Evolutionary conservation across 305 asterid genomes (phyloP).

Genomic region (Fraxinus floribunda): DNA sequence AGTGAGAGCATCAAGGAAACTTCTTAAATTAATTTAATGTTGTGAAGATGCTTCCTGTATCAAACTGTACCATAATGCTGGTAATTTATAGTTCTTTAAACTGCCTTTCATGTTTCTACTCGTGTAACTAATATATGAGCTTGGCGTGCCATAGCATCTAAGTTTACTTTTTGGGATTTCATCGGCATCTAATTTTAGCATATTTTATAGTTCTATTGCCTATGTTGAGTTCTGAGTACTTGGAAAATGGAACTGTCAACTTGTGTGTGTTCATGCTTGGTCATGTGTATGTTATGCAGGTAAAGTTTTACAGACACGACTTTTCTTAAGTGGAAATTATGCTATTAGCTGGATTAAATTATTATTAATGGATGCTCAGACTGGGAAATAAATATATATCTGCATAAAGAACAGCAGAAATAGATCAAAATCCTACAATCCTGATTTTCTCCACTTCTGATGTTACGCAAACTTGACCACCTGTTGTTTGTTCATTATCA

Average conservation of each 20-base stretch:
- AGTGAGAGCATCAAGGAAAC: constrained; percentile 29
- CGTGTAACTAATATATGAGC: background rate
- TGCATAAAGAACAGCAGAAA: background rate
- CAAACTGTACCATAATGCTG: constrained; percentile 22
- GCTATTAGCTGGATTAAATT: background rate
- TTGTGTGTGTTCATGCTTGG: background rate
- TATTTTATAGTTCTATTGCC: background rate
- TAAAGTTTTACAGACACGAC: background rate
- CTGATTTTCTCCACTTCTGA: constrained; percentile 3
- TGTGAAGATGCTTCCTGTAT: constrained; percentile 17
- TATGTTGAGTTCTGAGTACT: background rate
- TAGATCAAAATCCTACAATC: background rate
- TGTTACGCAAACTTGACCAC: background rate
- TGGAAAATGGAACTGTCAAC: background rate
- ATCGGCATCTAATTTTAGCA: background rate
- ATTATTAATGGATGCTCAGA: background rate
- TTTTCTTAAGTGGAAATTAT: background rate
- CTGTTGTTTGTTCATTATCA: background rate
- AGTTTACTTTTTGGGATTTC: background rate
- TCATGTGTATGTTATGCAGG: background rate
- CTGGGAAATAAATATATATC: background rate
- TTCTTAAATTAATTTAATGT: constrained; percentile 18
- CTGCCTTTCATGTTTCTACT: constrained; percentile 15
- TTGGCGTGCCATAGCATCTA: background rate
- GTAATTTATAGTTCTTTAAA: constrained; percentile 25